Percentiles rank a stretch among this genome's conserved stretches.
Evolutionary conservation across 345 rosid species (phyloP).

Genomic region (Reutealis trisperma): DNA sequence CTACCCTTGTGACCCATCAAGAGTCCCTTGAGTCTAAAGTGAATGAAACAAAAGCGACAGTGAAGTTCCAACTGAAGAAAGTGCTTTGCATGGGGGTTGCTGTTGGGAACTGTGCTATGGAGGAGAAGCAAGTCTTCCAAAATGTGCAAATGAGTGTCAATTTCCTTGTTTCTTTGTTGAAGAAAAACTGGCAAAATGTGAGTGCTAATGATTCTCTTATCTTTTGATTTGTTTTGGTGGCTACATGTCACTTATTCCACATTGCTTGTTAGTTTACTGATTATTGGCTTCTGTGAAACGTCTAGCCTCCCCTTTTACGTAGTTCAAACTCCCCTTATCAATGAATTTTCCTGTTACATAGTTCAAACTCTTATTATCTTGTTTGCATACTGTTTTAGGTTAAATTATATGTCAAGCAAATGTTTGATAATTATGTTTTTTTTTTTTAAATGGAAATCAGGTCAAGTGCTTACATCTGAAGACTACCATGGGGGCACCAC

Average conservation of each 20-base stretch:
- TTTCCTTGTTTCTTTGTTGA: constrained; percentile 34
- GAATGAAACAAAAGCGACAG: constrained; percentile 35
- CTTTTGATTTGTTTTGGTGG: neutral
- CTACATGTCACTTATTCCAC: neutral
- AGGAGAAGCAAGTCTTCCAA: constrained; percentile 44
- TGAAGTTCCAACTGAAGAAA: constrained; percentile 42
- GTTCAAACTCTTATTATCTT: neutral
- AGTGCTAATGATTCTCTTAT: neutral
- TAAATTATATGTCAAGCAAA: neutral
- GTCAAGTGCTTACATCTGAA: constrained; percentile 37
- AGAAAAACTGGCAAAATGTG: constrained; percentile 46
- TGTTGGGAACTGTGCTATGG: constrained; percentile 40
- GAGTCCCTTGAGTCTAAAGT: constrained; percentile 40
- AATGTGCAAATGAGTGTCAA: constrained; percentile 42
- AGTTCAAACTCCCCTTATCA: neutral
- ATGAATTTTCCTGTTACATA: neutral
- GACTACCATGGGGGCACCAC: constrained; percentile 36
- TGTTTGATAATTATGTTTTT: neutral
- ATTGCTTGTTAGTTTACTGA: neutral
- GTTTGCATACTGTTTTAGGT: neutral
- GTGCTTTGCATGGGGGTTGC: constrained; percentile 46
- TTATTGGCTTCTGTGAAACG: too few relatives aligned
- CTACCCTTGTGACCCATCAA: constrained; percentile 40
- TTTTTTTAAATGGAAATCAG: constrained; percentile 19
- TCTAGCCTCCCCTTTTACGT: neutral